Conservation (phyloP, 352 stramenopile species). For the Phytophthora foliorum region DNA sequence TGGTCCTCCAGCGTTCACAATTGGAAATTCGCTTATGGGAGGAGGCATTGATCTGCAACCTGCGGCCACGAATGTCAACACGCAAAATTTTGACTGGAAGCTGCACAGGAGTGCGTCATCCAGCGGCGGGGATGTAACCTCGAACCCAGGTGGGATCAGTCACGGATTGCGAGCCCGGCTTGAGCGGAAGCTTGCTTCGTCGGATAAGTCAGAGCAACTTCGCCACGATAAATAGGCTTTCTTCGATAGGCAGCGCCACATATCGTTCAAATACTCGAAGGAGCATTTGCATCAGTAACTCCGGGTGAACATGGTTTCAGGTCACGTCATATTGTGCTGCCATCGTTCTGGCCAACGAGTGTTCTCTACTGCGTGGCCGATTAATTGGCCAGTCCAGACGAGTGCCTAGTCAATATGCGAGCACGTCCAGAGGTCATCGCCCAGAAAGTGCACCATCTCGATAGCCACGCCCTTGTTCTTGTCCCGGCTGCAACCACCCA, state of each 20-base stretch:
- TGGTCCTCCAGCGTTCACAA: constrained; percentile 64
- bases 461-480: constrained; percentile 98
- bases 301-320: background rate
- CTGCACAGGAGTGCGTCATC: constrained; percentile 37
- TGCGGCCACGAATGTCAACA: constrained; percentile 80
- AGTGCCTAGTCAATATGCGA: constrained; percentile 75
- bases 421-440: constrained; percentile 96
- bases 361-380: background rate
- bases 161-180: constrained; percentile 23
- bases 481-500: constrained; percentile 64
- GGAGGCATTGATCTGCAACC: constrained; percentile 83
- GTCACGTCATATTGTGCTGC: background rate
- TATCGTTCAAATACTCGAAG: constrained; percentile 8
- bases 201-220: constrained; percentile 27
- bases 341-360: background rate
- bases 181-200: constrained; percentile 10
- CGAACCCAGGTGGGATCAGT: constrained; percentile 4
- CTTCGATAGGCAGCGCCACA: background rate
- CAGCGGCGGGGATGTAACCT: constrained; percentile 9
- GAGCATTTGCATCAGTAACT: constrained; percentile 9
- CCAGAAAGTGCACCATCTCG: constrained; percentile 97
- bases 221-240: constrained; percentile 2
- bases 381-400: too few relatives aligned
- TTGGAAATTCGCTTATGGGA: constrained; percentile 87
- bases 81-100: constrained; percentile 87